Conservation (phyloP, 108 stramenopile genomes). For the Cyclotella cryptica region DNA sequence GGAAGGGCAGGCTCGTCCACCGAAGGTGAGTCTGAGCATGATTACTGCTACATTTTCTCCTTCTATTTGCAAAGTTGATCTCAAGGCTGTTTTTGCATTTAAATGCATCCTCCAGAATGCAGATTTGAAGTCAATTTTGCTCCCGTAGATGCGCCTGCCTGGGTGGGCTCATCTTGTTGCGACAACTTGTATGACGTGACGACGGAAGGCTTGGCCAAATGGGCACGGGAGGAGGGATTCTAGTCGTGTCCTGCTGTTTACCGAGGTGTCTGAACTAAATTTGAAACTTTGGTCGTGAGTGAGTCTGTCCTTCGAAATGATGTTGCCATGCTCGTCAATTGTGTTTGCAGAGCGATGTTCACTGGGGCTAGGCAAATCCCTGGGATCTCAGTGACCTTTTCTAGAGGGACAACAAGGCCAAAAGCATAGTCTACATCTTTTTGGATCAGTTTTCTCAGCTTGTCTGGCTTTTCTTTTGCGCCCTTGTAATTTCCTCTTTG, state of each 20-base stretch:
- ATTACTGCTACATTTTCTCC: neutral
- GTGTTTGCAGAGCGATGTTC: conserved; percentile 13
- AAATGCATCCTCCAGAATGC: neutral
- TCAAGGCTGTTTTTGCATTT: conserved; percentile 5
- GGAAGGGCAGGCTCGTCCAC: conserved; percentile 22
- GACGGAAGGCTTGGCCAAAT: neutral
- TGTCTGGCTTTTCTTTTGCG: conserved; percentile 5
- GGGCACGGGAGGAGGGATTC: conserved; percentile 2
- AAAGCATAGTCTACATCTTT: conserved; percentile 14
- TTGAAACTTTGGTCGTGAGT: conserved; percentile 10
- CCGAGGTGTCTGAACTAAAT: neutral
- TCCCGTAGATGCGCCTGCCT: neutral
- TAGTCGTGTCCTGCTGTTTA: conserved; percentile 2
- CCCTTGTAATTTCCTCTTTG: conserved; percentile 32
- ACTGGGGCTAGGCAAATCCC: conserved; percentile 13
- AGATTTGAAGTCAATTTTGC: conserved; percentile 28
- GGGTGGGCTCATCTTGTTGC: conserved; percentile 2
- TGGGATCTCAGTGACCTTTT: neutral
- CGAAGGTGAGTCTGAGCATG: conserved; percentile 22
- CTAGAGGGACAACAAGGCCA: neutral
- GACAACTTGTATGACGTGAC: conserved; percentile 8
- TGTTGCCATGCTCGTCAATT: conserved; percentile 15
- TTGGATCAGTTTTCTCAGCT: conserved; percentile 3
- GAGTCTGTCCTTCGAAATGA: conserved; percentile 9
- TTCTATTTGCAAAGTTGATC: conserved; percentile 13